These are phyloP conservation scores for Leccinum ochraceum DNA, from an alignment of 768 basidiomycete species.

Conservation along the genomic window DNA sequence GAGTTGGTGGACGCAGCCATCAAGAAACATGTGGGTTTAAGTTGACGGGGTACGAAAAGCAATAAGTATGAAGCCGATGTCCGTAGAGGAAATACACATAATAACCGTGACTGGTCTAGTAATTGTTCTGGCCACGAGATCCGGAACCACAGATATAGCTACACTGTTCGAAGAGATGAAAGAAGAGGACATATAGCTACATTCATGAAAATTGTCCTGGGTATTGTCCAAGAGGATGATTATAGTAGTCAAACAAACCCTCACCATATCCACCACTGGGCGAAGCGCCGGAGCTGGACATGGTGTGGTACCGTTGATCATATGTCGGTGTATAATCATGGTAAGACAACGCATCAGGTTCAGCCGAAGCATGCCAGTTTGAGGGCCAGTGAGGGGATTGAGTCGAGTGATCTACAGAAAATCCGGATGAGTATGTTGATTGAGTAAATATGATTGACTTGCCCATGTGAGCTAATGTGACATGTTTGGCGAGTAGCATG, in stretches of 20 bases:
- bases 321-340: neutral
- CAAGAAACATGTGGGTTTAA: slow-evolving; percentile 18
- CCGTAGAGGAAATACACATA: neutral
- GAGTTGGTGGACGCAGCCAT: slow-evolving; percentile 44
- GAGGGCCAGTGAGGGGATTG: neutral
- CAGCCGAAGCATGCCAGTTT: neutral
- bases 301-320: slow-evolving; percentile 2
- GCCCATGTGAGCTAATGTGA: slow-evolving; percentile 1
- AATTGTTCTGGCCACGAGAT: neutral
- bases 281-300: neutral
- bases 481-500: neutral
- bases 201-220: neutral
- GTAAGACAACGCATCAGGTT: neutral
- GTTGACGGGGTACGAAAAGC: neutral
- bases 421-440: neutral
- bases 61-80: neutral
- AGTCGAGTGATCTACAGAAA: slow-evolving; percentile 4
- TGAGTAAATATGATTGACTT: neutral
- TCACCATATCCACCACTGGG: neutral
- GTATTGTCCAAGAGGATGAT: neutral
- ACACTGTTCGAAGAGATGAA: neutral
- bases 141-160: neutral
- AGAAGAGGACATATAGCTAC: neutral
- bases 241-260: neutral
- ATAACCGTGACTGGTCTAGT: neutral